Evolutionary conservation across 768 basidiomycete species (phyloP), one percentile per base, ranked within the genome.

Genomic region (Lepiota venenata): DNA sequence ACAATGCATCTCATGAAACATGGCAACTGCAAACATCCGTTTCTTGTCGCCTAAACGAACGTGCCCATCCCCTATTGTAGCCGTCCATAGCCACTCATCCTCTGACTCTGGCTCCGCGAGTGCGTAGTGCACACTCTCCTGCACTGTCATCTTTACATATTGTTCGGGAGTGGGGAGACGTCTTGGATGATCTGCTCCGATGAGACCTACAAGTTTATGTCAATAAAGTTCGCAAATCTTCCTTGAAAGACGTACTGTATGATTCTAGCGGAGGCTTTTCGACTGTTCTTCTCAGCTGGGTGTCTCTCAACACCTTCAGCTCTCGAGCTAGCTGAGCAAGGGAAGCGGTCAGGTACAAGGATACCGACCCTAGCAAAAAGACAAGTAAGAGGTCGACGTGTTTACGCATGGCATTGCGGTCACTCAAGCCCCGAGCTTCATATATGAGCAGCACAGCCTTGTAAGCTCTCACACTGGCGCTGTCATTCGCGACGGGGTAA

Each of bases 1-100:
- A 50, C 78, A 80, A 56, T 80, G 79, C 15, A 77, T 68, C 56
- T 81, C 71, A 61, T 81, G 79, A 64, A 74, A 78, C 58, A 78
- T 71, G 63, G 68, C 61, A 14, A 67, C 68, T 16, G 65, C 64
- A 56, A 68, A 72, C 62, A 68, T 63, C 10, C 67, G 63, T 44
- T 67, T 57, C 36, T 66, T 62, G 40, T 64, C 63, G 4, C 68
- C 65, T 18, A 67, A 53, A 15, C 63, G 62, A 20, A 66, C 56
- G 36, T 64, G 64, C 3, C 66, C 66, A 22, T 66, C 64, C 2
- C 68, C 67, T 9, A 61, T 43, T 0, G 64, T 59, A 14, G 64
- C 64, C 2, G 64, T 66, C 63, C 64, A 69, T 10, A 68, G 47
- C 68, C 68, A 69, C 52, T 69, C 68, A 1, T 58, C 57, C 35